Conservation (phyloP, 257 asterid species). For the Solanum clarkiae region DNA sequence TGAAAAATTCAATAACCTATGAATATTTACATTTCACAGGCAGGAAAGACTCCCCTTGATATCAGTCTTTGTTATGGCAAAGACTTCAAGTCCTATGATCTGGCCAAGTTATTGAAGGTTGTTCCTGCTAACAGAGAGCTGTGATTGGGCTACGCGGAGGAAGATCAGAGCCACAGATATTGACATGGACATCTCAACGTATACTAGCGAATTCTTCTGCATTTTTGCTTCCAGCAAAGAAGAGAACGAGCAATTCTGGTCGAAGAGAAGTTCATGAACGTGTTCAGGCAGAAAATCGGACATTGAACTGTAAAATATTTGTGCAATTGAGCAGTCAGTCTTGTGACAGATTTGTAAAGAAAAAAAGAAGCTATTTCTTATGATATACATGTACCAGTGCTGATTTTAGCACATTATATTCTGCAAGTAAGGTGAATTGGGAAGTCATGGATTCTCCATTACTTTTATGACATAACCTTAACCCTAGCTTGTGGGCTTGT, state of each 20-base stretch:
- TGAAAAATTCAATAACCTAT: background rate
- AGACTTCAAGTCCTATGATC: slow-evolving; percentile 89
- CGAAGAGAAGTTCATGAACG: background rate
- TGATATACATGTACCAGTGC: background rate
- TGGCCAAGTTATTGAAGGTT: slow-evolving; percentile 73
- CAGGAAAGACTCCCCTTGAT: slow-evolving; percentile 59
- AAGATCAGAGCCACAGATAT: background rate
- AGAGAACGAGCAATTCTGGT: background rate
- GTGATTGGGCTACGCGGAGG: slow-evolving; percentile 1
- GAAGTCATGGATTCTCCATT: background rate
- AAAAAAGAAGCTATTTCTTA: background rate
- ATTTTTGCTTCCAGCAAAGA: background rate
- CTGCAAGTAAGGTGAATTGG: background rate
- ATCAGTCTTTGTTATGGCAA: slow-evolving; percentile 80
- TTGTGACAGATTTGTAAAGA: background rate
- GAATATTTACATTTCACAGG: slow-evolving; percentile 33
- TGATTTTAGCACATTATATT: background rate
- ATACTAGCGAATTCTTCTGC: background rate
- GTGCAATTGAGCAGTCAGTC: background rate
- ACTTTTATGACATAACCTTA: no score
- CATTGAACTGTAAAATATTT: background rate
- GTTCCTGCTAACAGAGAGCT: slow-evolving; percentile 44
- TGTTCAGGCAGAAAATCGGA: background rate
- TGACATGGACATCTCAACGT: background rate
- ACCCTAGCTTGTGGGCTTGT: no score